These are phyloP conservation scores for Colletotrichum trifolii DNA, from an alignment of 2,329 filamentous ascomycete genomes.

Conservation along the genomic window DNA sequence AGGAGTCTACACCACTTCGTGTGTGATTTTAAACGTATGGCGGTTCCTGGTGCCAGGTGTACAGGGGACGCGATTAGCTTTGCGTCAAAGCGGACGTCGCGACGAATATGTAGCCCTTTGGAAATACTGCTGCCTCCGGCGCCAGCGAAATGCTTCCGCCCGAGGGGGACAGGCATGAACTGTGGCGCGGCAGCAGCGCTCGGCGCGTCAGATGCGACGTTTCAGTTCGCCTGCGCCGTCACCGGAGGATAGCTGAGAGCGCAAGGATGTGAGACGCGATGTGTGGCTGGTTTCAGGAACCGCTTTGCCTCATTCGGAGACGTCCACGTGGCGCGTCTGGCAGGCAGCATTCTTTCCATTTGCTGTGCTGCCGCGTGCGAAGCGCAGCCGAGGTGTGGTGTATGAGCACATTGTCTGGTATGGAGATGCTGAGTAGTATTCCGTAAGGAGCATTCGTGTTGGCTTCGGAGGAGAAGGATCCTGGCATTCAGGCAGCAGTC, in stretches of 20 bases:
- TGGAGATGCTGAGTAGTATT: too few species aligned
- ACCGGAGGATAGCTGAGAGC: background rate
- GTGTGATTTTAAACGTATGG: too few species aligned
- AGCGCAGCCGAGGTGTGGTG: too few species aligned
- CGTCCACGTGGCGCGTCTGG: conserved; percentile 6
- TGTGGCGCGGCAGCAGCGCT: conserved; percentile 8
- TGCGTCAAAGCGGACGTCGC: too few species aligned
- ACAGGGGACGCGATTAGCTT: background rate
- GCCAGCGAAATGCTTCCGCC: background rate
- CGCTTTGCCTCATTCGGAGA: conserved; percentile 21
- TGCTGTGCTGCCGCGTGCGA: too few species aligned
- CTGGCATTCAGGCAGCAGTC: too few species aligned
- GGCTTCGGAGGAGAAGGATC: too few species aligned
- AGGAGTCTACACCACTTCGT: too few species aligned
- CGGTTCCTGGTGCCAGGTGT: too few species aligned
- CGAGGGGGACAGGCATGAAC: background rate
- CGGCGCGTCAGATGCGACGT: conserved; percentile 31
- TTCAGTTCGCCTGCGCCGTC: conserved; percentile 11
- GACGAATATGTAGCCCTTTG: conserved; percentile 10
- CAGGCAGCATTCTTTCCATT: conserved; percentile 1
- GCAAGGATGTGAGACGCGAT: conserved; percentile 6
- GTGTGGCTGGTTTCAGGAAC: conserved; percentile 36
- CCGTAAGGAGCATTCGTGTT: too few species aligned
- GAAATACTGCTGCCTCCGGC: background rate
- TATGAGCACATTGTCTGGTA: too few species aligned